These are phyloP conservation scores for Mortierella sp. DNA, from an alignment of 371 early-diverging fungal genomes.

Conservation along the genomic window DNA sequence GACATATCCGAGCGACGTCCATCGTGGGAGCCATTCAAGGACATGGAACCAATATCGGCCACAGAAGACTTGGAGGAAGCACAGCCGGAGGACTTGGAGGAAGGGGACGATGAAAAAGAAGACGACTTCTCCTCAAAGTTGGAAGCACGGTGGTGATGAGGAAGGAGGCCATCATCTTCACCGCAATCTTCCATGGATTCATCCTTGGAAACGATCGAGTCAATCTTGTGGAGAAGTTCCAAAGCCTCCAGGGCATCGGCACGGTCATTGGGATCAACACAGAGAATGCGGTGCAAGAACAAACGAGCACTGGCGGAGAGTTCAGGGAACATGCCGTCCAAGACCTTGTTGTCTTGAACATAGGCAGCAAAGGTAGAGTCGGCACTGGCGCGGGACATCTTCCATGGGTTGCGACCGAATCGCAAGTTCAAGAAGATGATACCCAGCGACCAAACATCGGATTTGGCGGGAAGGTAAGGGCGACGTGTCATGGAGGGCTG, in stretches of 20 bases:
- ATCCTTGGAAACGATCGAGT: constrained; percentile 30
- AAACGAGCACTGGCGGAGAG: constrained; percentile 49
- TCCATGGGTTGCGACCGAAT: constrained; percentile 87
- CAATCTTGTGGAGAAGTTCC: constrained; percentile 42
- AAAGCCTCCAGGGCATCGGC: constrained; percentile 56
- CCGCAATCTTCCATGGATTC: constrained; percentile 29
- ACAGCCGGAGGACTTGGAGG: constrained; percentile 16
- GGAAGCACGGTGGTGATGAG: constrained; percentile 3
- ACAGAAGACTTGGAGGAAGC: constrained; percentile 18
- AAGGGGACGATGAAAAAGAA: background rate
- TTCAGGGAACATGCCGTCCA: constrained; percentile 64
- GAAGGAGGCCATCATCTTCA: no score
- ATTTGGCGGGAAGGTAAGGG: constrained; percentile 72
- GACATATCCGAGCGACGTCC: background rate
- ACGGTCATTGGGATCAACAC: constrained; percentile 53
- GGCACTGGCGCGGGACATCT: constrained; percentile 62
- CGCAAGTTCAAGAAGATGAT: constrained; percentile 78
- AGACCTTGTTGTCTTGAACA: constrained; percentile 59
- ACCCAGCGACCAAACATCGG: constrained; percentile 83
- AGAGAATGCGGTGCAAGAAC: constrained; percentile 55
- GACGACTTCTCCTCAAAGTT: constrained; percentile 16
- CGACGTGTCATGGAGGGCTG: constrained; percentile 57
- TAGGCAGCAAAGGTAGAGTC: constrained; percentile 69
- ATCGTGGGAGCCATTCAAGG: constrained; percentile 9
- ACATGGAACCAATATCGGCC: constrained; percentile 16